Evolutionary conservation across 2,329 filamentous ascomycete genomes (phyloP), one percentile per base, ranked within the genome.

Genomic region (Claviceps capensis): DNA sequence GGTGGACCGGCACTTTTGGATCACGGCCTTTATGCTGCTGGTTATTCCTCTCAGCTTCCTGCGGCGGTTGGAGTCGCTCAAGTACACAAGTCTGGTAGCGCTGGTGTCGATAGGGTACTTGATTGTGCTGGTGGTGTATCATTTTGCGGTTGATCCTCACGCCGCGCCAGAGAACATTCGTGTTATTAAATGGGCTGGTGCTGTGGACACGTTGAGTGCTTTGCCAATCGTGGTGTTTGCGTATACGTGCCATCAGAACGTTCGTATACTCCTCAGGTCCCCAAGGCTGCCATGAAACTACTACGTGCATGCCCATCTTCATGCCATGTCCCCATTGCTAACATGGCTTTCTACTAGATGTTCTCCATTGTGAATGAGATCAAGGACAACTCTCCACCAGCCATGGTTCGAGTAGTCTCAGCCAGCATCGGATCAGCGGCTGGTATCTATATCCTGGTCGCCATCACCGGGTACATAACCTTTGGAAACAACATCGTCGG

Each of bases 211-310:
- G 6, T 74, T 98, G 50, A 88, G 88, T 59, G 90, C 86, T 56
- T 81, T 98, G 57, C 93, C 93, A 0, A 89, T 98, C 50, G 90
- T 97, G 52, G 88, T 98, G 2, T 98, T 98, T 73, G 93, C 91
- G n/a, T 98, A 97, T 66, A 98, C 93, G 1, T 98, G 93, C 66
- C 93, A 98, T 68, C 93, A 98, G 63, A 98, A 98, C 65, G 88
- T 93, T 71, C 58, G 53, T 50, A 5, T 13, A 3, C 80, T 63
- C 13, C 19, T 11, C 6, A 17, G 17, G 17, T 14, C 11, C 19
- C 17, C 14, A 2, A 13, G 4, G 5, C 23, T 23, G 23, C 23
- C 23, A 5, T 5, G 23, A 7, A 23, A 23, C 5, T 23, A 23
- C 23, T 23, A 7, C 23, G 23, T 23, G 23, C 5, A 13, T 26